Base-by-base conservation (phyloP, 306 rosid genomes). In the Vicia villosa region DNA sequence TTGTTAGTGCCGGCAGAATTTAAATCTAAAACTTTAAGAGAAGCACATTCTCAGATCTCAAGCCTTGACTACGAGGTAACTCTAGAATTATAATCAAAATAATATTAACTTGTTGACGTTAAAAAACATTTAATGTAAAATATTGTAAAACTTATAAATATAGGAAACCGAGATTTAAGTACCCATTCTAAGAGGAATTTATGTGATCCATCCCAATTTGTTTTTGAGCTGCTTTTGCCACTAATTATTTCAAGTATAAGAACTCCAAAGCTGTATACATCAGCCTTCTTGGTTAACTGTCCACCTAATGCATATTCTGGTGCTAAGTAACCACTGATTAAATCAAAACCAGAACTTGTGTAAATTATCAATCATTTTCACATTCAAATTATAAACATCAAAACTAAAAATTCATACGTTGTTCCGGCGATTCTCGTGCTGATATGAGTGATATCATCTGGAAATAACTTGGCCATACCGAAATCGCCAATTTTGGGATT, bases 371-470 rank as follows among this genome's bases (percentile, higher is more conserved):
- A 45, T 61, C 37, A 64, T 40, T 40, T 73, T 14, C 49, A 32
- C 32, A 51, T 20, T 38, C 51, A 50, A 57, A 58, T 62, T 42
- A 61, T 22, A 67, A 49, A 69, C 69, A 57, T 66, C 57, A 17
- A 37, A 73, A 64, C 74, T 4, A 21, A 66, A 51, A 75, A 86
- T 72, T 58, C 88, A 17, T 95, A 95, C 99, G 90, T 91, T 73
- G 99, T 95, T 75, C 99, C 99, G 0, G 99, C 97, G 69, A 95
- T 95, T 84, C 87, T 89, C 16, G 99, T 95, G 87, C 97, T 95
- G 43, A 95, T 91, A 77, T 95, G 99, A 75, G 96, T 95, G 58
- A 95, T 91, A 50, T 84, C 81, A 69, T 95, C 92, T 8, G 99
- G 99, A 78, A 95, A 95, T 73, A 95, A 85, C 79, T 89, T 95